Conservation (phyloP, 1,284 basidiomycete species). For the Malassezia vespertilionis region DNA sequence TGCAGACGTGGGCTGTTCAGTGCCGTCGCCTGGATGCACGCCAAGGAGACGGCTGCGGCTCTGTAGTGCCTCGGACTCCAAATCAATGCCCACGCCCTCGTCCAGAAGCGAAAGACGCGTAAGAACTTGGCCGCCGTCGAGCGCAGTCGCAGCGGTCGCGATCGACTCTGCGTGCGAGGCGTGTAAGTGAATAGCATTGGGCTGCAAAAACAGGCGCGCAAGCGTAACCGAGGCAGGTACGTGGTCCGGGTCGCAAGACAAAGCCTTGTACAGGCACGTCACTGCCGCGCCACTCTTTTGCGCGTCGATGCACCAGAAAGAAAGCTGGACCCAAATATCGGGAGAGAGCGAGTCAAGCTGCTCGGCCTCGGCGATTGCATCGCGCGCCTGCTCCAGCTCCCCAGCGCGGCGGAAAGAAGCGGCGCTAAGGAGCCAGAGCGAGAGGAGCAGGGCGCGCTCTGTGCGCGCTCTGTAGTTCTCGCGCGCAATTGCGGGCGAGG, state of each 20-base stretch:
- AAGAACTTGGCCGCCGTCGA: conserved; percentile 2
- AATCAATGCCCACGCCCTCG: background rate
- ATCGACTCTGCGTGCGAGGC: conserved; percentile 14
- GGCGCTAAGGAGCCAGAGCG: conserved; percentile 85
- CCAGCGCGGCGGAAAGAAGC: conserved; percentile 81
- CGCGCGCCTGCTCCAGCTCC: conserved; percentile 76
- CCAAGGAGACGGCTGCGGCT: conserved; percentile 4
- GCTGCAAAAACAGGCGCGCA: conserved; percentile 32
- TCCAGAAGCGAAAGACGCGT: conserved; percentile 2
- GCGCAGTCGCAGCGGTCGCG: conserved; percentile 10
- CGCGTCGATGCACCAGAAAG: conserved; percentile 26
- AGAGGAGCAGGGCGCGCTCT: conserved; percentile 54
- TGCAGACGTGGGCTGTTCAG: background rate
- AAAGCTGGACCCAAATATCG: conserved; percentile 76
- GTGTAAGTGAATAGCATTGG: conserved; percentile 5
- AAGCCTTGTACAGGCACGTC: conserved; percentile 44
- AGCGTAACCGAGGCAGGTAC: conserved; percentile 40
- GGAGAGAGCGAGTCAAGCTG: conserved; percentile 72
- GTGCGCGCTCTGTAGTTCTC: conserved; percentile 8
- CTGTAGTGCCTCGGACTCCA: conserved; percentile 4
- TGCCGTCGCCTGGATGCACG: background rate
- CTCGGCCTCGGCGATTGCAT: conserved; percentile 90
- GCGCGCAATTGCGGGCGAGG: conserved; percentile 14
- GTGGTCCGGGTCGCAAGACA: conserved; percentile 31
- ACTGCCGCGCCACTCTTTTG: conserved; percentile 25